phyloP scores from a whole-genome alignment of 2,329 filamentous ascomycete genomes.

The Didymella sp. region DNA sequence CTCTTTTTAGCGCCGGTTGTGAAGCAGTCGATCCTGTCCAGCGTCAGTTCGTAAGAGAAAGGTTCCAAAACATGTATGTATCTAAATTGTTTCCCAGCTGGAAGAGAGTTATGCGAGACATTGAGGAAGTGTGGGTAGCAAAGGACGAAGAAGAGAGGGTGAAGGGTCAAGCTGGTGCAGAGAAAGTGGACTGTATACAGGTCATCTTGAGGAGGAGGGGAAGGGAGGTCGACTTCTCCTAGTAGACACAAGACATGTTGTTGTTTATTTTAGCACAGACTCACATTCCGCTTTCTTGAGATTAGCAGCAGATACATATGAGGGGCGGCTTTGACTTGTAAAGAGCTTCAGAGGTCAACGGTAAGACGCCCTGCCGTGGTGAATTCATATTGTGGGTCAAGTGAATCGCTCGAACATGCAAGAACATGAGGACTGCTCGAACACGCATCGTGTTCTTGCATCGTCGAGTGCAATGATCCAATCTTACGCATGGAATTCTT shows the following conservation, averaged over 20 bases:
- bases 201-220: conserved; percentile 36
- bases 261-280: too few relatives aligned
- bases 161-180: conserved; percentile 35
- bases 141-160: conserved; percentile 37
- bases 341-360: too few relatives aligned
- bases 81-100: conserved; percentile 36
- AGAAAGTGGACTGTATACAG: conserved; percentile 43
- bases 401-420: too few relatives aligned
- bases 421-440: too few relatives aligned
- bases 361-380: too few relatives aligned
- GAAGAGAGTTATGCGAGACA: conserved; percentile 36
- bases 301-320: neutral
- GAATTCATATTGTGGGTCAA: too few relatives aligned
- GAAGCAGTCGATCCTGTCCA: conserved; percentile 32
- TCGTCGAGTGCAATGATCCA: too few relatives aligned
- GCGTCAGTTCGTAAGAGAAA: conserved; percentile 35
- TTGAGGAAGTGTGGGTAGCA: conserved; percentile 40
- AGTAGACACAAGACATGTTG: neutral
- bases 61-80: conserved; percentile 35
- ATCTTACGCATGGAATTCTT: too few relatives aligned
- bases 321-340: neutral
- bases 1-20: conserved; percentile 43
- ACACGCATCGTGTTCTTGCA: neutral
- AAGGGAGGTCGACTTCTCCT: conserved; percentile 33
- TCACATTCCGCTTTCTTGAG: neutral